Percentiles rank a stretch among this genome's conserved stretches.
Conservation (phyloP, 2,329 filamentous ascomycete genomes). For the Colletotrichum tamarilloi region DNA sequence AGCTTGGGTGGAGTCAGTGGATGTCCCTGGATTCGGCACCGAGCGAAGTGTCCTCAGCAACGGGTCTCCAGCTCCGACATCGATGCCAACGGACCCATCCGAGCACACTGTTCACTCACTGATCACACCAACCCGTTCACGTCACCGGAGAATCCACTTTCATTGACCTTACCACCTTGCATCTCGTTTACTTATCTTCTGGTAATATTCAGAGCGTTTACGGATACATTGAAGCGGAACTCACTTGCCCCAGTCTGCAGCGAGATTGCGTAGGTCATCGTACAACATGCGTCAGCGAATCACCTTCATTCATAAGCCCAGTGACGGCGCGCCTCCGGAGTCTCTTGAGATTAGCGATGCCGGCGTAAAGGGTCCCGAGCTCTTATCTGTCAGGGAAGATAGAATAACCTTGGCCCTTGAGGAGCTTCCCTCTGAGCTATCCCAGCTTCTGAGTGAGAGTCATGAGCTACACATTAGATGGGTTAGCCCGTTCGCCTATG, state of each 20-base stretch:
- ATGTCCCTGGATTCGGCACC: background rate
- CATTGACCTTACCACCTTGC: background rate
- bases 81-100: background rate
- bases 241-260: background rate
- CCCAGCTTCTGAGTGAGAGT: slow-evolving; percentile 69
- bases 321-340: slow-evolving; percentile 72
- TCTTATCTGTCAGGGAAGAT: slow-evolving; percentile 81
- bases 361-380: slow-evolving; percentile 64
- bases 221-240: background rate
- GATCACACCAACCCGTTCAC: slow-evolving; percentile 3
- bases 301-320: slow-evolving; percentile 79
- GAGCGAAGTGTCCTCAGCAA: slow-evolving; percentile 29
- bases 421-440: slow-evolving; percentile 78
- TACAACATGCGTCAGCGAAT: slow-evolving; percentile 79
- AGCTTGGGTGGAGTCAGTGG: background rate
- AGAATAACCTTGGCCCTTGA: slow-evolving; percentile 78
- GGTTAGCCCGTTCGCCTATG: slow-evolving; percentile 69
- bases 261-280: background rate
- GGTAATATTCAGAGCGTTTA: background rate
- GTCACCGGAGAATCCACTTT: slow-evolving; percentile 12
- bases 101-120: slow-evolving; percentile 2
- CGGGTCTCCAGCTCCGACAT: slow-evolving; percentile 15
- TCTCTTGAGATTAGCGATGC: slow-evolving; percentile 68
- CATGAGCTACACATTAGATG: slow-evolving; percentile 84
- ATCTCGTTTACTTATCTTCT: background rate